Evolutionary conservation across 495 filamentous ascomycete genomes (phyloP).

Genomic region (Penicillium turbatum): DNA sequence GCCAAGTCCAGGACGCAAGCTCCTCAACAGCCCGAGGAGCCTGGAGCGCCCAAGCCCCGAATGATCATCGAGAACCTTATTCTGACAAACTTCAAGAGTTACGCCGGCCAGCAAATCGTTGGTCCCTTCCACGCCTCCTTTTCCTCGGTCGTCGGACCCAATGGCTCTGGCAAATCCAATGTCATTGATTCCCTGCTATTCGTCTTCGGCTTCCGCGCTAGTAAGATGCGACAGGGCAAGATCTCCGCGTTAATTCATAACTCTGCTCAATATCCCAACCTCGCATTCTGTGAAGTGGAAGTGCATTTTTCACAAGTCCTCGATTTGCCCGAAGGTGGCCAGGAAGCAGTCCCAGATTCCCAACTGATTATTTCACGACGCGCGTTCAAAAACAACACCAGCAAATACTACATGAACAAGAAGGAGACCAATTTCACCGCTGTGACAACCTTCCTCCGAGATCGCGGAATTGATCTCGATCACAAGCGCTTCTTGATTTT

Average conservation of each 20-base stretch:
- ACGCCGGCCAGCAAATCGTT: constrained; percentile 90
- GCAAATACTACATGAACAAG: constrained; percentile 94
- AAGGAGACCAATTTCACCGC: constrained; percentile 83
- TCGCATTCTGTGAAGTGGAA: constrained; percentile 89
- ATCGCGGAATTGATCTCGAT: constrained; percentile 87
- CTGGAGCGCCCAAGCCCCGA: constrained; percentile 68
- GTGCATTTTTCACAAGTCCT: constrained; percentile 94
- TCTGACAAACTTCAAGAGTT: constrained; percentile 96
- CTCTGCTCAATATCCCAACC: constrained; percentile 76
- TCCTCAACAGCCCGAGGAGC: constrained; percentile 60
- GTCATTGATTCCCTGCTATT: constrained; percentile 97
- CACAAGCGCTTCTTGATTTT: constrained; percentile 98
- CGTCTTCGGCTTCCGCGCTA: constrained; percentile 96
- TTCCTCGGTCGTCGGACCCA: constrained; percentile 97
- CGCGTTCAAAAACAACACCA: constrained; percentile 96
- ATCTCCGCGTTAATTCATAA: constrained; percentile 97
- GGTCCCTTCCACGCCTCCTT: constrained; percentile 96
- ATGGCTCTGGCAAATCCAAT: constrained; percentile 97
- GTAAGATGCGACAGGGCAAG: constrained; percentile 99
- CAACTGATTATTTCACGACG: constrained; percentile 81
- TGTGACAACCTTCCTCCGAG: constrained; percentile 84
- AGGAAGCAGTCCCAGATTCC: constrained; percentile 74
- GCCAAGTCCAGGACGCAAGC: constrained; percentile 76
- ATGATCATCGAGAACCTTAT: constrained; percentile 89
- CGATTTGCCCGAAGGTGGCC: constrained; percentile 71